Evolutionary conservation across 1,139 yeast genomes (phyloP).

Genomic region (Scheffersomyces lignicola): DNA sequence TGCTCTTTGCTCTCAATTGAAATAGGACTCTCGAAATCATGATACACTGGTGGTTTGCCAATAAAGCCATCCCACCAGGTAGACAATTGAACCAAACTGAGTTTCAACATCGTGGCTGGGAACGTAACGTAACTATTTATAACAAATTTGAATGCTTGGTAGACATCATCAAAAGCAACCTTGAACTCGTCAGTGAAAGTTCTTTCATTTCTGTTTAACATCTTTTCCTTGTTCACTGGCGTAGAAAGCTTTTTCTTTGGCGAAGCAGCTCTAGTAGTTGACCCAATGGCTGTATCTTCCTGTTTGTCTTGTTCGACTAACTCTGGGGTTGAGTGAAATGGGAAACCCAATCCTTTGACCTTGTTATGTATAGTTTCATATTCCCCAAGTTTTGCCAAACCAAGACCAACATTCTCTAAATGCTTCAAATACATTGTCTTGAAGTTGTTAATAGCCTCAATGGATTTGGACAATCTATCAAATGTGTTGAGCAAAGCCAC

Average conservation of each 20-base stretch:
- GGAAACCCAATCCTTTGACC: constrained; percentile 39
- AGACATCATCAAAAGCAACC: constrained; percentile 56
- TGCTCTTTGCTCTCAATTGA: constrained; percentile 10
- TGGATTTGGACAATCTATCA: constrained; percentile 85
- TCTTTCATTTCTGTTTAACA: constrained; percentile 14
- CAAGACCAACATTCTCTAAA: constrained; percentile 41
- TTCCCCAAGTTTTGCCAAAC: constrained; percentile 43
- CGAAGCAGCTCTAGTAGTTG: not conserved
- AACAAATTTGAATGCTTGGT: constrained; percentile 67
- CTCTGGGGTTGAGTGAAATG: constrained; percentile 28
- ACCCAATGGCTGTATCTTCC: not conserved
- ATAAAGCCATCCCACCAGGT: constrained; percentile 74
- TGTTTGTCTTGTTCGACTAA: constrained; percentile 7
- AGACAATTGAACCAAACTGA: constrained; percentile 48
- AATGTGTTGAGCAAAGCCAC: constrained; percentile 90
- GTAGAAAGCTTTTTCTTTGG: constrained; percentile 1
- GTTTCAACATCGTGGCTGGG: constrained; percentile 61
- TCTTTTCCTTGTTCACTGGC: constrained; percentile 6
- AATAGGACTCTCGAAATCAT: constrained; percentile 13
- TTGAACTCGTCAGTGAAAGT: constrained; percentile 45
- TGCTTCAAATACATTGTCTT: constrained; percentile 52
- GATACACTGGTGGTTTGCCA: constrained; percentile 38
- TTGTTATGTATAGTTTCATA: constrained; percentile 32
- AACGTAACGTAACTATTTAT: constrained; percentile 65
- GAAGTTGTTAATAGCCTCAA: constrained; percentile 73